Percentiles rank a stretch among this genome's conserved stretches.
Conservation (phyloP, 2,329 filamentous ascomycete genomes). For the Orbilia blumenaviensis region DNA sequence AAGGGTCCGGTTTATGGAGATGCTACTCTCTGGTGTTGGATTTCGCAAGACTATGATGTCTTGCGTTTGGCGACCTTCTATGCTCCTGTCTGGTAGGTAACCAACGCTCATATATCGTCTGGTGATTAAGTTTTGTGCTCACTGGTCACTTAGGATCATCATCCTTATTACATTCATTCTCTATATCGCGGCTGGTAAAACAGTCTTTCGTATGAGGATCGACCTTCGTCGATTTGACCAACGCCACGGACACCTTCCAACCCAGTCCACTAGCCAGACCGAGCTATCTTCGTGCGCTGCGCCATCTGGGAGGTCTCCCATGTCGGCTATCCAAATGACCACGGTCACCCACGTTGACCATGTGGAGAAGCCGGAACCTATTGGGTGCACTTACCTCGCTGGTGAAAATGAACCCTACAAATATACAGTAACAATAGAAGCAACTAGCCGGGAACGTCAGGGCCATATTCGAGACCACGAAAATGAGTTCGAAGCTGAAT, state of each 20-base stretch:
- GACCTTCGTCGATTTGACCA: slow-evolving; percentile 67
- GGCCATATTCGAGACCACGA: slow-evolving; percentile 27
- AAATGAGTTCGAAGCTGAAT: slow-evolving; percentile 37
- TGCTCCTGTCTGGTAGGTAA: slow-evolving; percentile 71
- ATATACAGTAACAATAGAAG: slow-evolving; percentile 29
- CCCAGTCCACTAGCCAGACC: slow-evolving; percentile 35
- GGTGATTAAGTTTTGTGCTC: slow-evolving; percentile 32
- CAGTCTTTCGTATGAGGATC: slow-evolving; percentile 74
- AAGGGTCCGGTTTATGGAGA: slow-evolving; percentile 75
- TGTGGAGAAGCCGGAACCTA: slow-evolving; percentile 13
- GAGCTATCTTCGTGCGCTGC: slow-evolving; percentile 60
- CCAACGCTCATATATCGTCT: not conserved
- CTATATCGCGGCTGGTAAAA: slow-evolving; percentile 72
- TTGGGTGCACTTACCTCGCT: slow-evolving; percentile 25
- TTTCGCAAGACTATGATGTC: slow-evolving; percentile 72
- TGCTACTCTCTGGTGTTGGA: slow-evolving; percentile 84
- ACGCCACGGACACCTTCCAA: slow-evolving; percentile 59
- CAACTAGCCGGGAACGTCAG: slow-evolving; percentile 17
- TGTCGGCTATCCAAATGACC: slow-evolving; percentile 73
- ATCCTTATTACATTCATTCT: slow-evolving; percentile 72
- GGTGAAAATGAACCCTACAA: slow-evolving; percentile 40
- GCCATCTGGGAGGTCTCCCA: slow-evolving; percentile 62
- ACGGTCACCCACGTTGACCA: slow-evolving; percentile 63
- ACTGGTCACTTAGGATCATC: slow-evolving; percentile 65
- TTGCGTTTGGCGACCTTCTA: slow-evolving; percentile 81